Conservation (phyloP, 345 rosid genomes). For the Citrus unshiu region DNA sequence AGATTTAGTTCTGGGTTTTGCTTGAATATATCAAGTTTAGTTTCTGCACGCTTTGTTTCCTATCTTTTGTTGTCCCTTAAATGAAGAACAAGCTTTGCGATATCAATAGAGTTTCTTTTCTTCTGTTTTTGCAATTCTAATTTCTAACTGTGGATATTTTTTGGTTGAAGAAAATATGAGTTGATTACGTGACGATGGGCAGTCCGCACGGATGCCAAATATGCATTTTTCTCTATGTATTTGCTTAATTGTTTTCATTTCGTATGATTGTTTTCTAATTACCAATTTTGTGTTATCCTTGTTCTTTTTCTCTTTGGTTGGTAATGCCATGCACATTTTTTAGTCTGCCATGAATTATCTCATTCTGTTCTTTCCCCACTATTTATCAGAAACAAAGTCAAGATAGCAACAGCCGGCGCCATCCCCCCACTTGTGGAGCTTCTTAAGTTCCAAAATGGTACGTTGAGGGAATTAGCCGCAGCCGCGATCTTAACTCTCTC, state of each 20-base stretch:
- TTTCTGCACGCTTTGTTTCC: background rate
- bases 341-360: background rate
- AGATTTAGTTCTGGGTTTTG: background rate
- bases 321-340: background rate
- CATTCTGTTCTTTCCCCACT: background rate
- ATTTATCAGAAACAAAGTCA: constrained; percentile 61
- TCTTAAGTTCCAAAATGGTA: constrained; percentile 47
- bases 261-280: background rate
- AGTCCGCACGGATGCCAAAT: background rate
- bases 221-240: background rate
- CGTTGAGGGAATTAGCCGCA: constrained; percentile 62
- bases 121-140: background rate
- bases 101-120: background rate
- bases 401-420: constrained; percentile 68
- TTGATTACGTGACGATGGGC: background rate
- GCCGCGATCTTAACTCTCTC: constrained; percentile 78
- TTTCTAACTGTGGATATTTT: background rate
- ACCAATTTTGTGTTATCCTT: background rate
- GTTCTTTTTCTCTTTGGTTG: background rate
- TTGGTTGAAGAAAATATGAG: background rate
- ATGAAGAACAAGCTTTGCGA: background rate
- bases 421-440: constrained; percentile 65
- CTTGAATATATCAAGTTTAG: background rate
- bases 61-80: background rate
- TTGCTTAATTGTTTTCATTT: background rate